Evolutionary conservation across 306 rosid species (phyloP).

Genomic region (Rosa lucieae): DNA sequence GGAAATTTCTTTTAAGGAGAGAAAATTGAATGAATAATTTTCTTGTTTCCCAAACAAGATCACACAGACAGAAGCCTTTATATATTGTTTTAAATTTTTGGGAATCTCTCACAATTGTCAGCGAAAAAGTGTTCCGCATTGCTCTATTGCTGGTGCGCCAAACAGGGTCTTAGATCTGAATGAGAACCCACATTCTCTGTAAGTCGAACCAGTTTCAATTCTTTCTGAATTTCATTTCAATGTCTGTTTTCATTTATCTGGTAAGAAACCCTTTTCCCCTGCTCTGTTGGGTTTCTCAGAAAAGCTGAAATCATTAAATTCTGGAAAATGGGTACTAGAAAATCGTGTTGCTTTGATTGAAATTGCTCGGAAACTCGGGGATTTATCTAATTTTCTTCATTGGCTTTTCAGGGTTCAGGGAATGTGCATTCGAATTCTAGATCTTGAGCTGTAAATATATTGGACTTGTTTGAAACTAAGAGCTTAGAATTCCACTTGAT

Average conservation of each 20-base stretch:
- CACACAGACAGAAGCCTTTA: no score
- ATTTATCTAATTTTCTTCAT: background rate
- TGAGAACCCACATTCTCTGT: slow-evolving; percentile 29
- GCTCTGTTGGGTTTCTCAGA: background rate
- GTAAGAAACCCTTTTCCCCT: background rate
- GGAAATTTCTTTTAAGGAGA: no score
- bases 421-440: slow-evolving; percentile 33
- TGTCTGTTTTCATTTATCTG: background rate
- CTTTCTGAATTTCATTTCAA: slow-evolving; percentile 19
- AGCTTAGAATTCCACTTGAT: background rate
- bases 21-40: no score
- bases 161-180: slow-evolving; percentile 46
- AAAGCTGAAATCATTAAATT: background rate
- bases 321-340: background rate
- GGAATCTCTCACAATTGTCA: slow-evolving; percentile 15
- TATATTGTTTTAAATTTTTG: background rate
- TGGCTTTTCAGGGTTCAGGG: slow-evolving; percentile 41
- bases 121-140: background rate
- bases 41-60: no score
- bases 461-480: slow-evolving; percentile 15
- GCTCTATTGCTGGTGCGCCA: slow-evolving; percentile 25
- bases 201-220: background rate
- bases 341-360: background rate
- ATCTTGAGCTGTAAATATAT: slow-evolving; percentile 42
- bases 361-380: background rate